phyloP scores from a whole-genome alignment of 2,329 filamentous ascomycete genomes.

The Calonectria hongkongensis region DNA sequence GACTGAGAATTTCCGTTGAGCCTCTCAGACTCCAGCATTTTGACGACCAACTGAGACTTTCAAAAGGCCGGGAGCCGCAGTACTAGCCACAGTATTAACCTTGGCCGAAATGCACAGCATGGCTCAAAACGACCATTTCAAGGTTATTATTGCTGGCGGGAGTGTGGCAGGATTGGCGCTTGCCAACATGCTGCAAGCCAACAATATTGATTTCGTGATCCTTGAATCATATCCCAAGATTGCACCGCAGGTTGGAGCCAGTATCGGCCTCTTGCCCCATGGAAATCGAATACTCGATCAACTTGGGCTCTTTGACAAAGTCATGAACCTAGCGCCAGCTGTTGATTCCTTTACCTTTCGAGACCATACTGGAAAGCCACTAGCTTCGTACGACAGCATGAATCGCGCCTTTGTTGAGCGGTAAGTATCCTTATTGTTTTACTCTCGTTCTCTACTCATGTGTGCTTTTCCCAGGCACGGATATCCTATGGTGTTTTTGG shows the following conservation, averaged over 20 bases:
- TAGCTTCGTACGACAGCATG: slow-evolving; percentile 12
- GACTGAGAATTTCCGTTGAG: background rate
- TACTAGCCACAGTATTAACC: background rate
- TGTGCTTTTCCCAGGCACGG: slow-evolving; percentile 41
- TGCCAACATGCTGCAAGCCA: slow-evolving; percentile 41
- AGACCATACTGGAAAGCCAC: background rate
- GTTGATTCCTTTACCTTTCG: slow-evolving; percentile 28
- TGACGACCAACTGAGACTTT: background rate
- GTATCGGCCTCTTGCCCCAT: slow-evolving; percentile 66
- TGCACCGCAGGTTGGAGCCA: slow-evolving; percentile 67
- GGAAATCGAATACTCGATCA: slow-evolving; percentile 69
- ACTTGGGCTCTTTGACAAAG: slow-evolving; percentile 58
- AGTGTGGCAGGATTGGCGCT: slow-evolving; percentile 39
- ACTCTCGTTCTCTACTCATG: background rate
- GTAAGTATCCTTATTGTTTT: background rate
- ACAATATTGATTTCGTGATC: slow-evolving; percentile 67
- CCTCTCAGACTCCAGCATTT: background rate
- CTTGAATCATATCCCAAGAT: slow-evolving; percentile 66
- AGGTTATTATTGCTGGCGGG: slow-evolving; percentile 36
- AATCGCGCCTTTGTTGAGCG: slow-evolving; percentile 20
- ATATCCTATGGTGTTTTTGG: slow-evolving; percentile 59
- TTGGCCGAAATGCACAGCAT: background rate
- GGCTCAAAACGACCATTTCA: background rate
- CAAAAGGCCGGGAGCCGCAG: background rate
- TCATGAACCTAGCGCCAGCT: slow-evolving; percentile 22